A percentile compares a stretch with the other conserved stretches of the same genome.
These are phyloP conservation scores for Stachybotrys elegans DNA, from an alignment of 2,329 filamentous ascomycete genomes.

Conservation along the genomic window DNA sequence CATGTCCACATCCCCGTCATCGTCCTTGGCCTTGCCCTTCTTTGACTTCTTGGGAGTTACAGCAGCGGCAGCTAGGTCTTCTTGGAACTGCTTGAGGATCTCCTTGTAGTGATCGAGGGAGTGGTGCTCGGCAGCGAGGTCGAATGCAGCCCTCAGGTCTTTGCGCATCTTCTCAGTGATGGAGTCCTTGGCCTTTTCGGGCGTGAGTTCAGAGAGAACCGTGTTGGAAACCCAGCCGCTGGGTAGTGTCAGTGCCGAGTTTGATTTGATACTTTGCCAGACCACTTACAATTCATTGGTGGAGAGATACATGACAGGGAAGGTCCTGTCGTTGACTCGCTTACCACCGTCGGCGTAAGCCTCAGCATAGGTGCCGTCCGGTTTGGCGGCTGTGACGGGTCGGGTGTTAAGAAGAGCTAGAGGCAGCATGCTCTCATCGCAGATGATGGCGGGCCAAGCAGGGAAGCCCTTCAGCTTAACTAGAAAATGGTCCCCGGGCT, in stretches of 20 bases:
- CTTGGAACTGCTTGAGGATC: constrained; percentile 65
- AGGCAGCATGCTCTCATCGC: constrained; percentile 91
- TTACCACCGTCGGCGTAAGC: constrained; percentile 86
- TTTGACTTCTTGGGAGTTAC: constrained; percentile 35
- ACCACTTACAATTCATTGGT: constrained; percentile 93
- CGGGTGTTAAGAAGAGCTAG: constrained; percentile 68
- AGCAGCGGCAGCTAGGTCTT: constrained; percentile 56
- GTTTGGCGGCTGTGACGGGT: constrained; percentile 75
- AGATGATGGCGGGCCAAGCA: constrained; percentile 90
- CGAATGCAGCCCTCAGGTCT: constrained; percentile 71
- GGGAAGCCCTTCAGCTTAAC: constrained; percentile 93
- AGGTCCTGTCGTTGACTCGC: constrained; percentile 78
- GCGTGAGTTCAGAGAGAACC: constrained; percentile 71
- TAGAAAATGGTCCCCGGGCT: constrained; percentile 88
- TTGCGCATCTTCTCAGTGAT: constrained; percentile 77
- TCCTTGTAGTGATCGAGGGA: constrained; percentile 79
- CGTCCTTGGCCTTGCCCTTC: constrained; percentile 45
- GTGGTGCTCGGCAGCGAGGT: constrained; percentile 73
- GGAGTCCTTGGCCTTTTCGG: constrained; percentile 63
- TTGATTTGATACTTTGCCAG: constrained; percentile 1
- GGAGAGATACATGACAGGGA: constrained; percentile 88
- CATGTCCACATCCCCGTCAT: constrained; percentile 57
- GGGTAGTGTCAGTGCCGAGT: constrained; percentile 7
- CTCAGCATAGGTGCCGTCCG: constrained; percentile 82
- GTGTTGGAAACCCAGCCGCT: constrained; percentile 92